Base-by-base conservation (phyloP, 2,329 filamentous ascomycete species). In the Thielaviopsis musarum region DNA sequence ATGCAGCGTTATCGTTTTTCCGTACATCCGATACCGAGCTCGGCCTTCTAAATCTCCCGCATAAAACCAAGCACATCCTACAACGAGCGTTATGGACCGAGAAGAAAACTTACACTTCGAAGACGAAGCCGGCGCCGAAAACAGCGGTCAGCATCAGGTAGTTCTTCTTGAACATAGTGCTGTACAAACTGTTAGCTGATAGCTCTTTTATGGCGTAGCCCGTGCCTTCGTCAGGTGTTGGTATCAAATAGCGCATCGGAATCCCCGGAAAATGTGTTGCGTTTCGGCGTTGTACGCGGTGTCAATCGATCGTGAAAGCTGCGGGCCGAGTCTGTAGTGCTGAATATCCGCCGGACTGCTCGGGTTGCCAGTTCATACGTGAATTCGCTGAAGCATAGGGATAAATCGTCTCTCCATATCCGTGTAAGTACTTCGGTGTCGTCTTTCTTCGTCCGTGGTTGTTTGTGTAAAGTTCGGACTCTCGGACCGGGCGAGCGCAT, bases 81-180 rank as follows among this genome's bases (percentile, higher is more conserved):
- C 30, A 9, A 7, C 30, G 4, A 45, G 15, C 38, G 13, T 2
- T n/a, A n/a, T n/a, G n/a, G 2, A n/a, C 10, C 12, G 1, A 21
- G n/a, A 21, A 21, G n/a, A 49, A 5, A 64, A 75, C 88, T 70
- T 82, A 98, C 93, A 98, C 80, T 78, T 97, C 89, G 71, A 95
- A 90, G 64, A 80, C 88, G 70, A 98, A 98, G 66, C 91, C 91
- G 65, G 83, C 80, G 66, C 77, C 81, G 72, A 98, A 98, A 70
- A 98, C 87, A 65, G 83, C 80, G 66, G 82, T 85, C 68, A 98
- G 78, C 82, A 95, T 95, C 71, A 86, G 78, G 68, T 80, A 85
- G 79, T 98, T 98, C 71, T 81, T 84, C 73, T 86, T 84, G 79
- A 97, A 85, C 66, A 97, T 69, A 69, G 82, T 74, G 78, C 93